These are phyloP conservation scores for Hypericum androsaemum DNA, from an alignment of 345 rosid genomes.

Conservation along the genomic window DNA sequence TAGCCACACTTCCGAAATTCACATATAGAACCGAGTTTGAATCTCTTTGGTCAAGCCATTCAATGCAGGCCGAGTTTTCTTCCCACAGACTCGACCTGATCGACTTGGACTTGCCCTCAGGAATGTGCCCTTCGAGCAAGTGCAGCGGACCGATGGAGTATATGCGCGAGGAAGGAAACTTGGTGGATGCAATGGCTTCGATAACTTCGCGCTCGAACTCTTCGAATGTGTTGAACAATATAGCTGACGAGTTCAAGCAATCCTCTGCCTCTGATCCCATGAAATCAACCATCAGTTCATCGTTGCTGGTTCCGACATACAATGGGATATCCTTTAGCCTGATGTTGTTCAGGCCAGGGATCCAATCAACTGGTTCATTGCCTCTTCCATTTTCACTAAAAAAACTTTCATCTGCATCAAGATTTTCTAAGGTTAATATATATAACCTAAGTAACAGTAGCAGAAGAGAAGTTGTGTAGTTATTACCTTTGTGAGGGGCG, in stretches of 20 bases:
- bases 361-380: slow-evolving; percentile 27
- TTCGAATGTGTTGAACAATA: slow-evolving; percentile 36
- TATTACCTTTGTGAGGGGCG: slow-evolving; percentile 28
- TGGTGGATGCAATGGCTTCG: slow-evolving; percentile 14
- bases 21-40: slow-evolving; percentile 21
- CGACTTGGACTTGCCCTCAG: slow-evolving; percentile 5
- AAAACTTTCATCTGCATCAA: slow-evolving; percentile 22
- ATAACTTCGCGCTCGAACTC: slow-evolving; percentile 27
- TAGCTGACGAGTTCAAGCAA: slow-evolving; percentile 20
- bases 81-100: slow-evolving; percentile 23
- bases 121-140: slow-evolving; percentile 20
- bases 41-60: slow-evolving; percentile 21
- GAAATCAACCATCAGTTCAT: slow-evolving; percentile 27
- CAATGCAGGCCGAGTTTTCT: slow-evolving; percentile 18
- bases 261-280: slow-evolving; percentile 5
- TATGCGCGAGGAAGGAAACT: slow-evolving; percentile 9
- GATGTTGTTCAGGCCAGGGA: slow-evolving; percentile 27
- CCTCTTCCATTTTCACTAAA: slow-evolving; percentile 18
- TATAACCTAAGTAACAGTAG: background rate
- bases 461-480: background rate
- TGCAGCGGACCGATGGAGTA: slow-evolving; percentile 28
- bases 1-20: slow-evolving; percentile 24
- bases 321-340: slow-evolving; percentile 31
- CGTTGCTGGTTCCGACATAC: slow-evolving; percentile 20
- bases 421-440: no score